phyloP scores from a whole-genome alignment of 2,329 filamentous ascomycete genomes.

The Alternaria postmessia region DNA sequence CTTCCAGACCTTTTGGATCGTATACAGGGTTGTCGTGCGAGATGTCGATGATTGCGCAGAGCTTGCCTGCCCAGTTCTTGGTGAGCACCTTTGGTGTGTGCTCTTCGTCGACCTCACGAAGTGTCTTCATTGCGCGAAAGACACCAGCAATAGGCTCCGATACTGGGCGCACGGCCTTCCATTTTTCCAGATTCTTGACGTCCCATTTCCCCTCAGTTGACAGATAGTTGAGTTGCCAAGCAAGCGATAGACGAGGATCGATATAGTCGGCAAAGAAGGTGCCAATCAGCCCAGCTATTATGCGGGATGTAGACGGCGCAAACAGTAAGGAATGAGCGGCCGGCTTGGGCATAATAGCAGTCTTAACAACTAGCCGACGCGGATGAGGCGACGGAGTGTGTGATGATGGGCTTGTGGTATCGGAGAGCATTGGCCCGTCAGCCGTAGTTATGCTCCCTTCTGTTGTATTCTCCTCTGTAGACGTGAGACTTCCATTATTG shows the following conservation, averaged over 20 bases:
- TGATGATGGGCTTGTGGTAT: conserved; percentile 8
- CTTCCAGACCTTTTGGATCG: conserved; percentile 66
- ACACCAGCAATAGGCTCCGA: conserved; percentile 78
- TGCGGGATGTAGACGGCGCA: conserved; percentile 75
- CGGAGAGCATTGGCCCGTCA: conserved; percentile 16
- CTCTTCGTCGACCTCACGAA: conserved; percentile 84
- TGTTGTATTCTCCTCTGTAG: conserved; percentile 46
- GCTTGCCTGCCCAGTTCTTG: conserved; percentile 68
- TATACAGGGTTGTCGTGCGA: conserved; percentile 91
- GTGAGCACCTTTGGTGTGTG: conserved; percentile 81
- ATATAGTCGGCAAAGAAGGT: conserved; percentile 80
- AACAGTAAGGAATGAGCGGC: conserved; percentile 88
- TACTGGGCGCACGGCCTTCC: conserved; percentile 80
- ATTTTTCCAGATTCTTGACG: conserved; percentile 94
- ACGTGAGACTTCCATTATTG: conserved; percentile 23
- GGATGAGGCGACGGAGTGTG: conserved; percentile 33
- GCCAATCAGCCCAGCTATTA: conserved; percentile 80
- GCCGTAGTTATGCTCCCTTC: conserved; percentile 28
- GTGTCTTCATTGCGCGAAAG: conserved; percentile 91
- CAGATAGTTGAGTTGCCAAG: conserved; percentile 91
- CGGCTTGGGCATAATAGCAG: conserved; percentile 74
- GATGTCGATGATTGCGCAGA: conserved; percentile 87
- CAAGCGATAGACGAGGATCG: conserved; percentile 78
- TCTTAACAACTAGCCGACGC: conserved; percentile 65
- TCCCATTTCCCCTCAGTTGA: conserved; percentile 96